phyloP scores from a whole-genome alignment of 2,329 filamentous ascomycete species.

The Tolypocladium cylindrosporum region DNA sequence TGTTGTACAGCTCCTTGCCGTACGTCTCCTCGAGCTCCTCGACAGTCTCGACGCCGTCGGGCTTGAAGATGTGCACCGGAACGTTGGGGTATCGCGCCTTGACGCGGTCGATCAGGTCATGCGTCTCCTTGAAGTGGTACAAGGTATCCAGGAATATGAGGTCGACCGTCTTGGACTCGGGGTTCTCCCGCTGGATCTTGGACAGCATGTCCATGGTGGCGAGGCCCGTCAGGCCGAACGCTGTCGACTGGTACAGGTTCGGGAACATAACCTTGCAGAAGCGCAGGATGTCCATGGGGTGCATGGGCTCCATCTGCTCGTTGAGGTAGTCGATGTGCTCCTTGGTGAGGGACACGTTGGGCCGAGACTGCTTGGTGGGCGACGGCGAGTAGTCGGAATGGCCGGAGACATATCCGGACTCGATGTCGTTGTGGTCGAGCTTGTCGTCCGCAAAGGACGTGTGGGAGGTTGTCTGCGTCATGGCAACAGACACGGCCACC shows the following conservation, averaged over 20 bases:
- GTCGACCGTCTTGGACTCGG: conserved; percentile 49
- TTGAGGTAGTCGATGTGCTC: conserved; percentile 88
- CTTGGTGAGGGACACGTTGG: conserved; percentile 76
- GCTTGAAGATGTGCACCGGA: conserved; percentile 83
- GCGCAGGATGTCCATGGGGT: conserved; percentile 81
- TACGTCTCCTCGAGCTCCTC: conserved; percentile 75
- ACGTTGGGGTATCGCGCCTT: conserved; percentile 67
- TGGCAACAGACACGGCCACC: neutral
- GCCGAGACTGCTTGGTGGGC: conserved; percentile 35
- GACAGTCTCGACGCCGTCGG: conserved; percentile 60
- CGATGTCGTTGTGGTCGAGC: conserved; percentile 37
- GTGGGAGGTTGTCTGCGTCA: conserved; percentile 27
- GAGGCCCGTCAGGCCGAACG: conserved; percentile 72
- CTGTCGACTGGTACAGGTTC: conserved; percentile 77
- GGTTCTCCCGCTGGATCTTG: conserved; percentile 56
- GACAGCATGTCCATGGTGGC: conserved; percentile 80
- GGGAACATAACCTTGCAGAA: conserved; percentile 90
- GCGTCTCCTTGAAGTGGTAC: conserved; percentile 72
- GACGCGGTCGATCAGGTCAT: conserved; percentile 64
- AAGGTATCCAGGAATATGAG: conserved; percentile 77
- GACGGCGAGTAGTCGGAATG: conserved; percentile 29
- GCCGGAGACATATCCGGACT: conserved; percentile 77
- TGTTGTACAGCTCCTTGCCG: conserved; percentile 76
- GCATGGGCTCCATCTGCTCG: conserved; percentile 74
- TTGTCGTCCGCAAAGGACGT: conserved; percentile 29